Conservation (phyloP, 2,329 filamentous ascomycete species). For the Monilinia laxa region DNA sequence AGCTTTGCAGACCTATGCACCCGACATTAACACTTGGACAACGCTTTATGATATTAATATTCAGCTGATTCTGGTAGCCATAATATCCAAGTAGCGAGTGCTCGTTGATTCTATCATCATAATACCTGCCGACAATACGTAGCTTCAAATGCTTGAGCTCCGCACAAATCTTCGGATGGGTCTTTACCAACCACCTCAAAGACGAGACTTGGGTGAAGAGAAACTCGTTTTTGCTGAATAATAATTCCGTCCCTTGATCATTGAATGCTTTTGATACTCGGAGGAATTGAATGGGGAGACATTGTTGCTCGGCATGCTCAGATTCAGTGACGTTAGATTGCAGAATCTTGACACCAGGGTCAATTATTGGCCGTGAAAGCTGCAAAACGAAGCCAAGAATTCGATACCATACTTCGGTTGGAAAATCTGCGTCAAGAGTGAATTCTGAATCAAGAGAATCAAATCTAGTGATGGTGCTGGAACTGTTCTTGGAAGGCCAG, state of each 20-base stretch:
- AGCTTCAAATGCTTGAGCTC: conserved; percentile 1
- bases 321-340: not conserved
- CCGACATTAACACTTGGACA: not conserved
- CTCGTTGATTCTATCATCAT: not conserved
- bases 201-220: conserved; percentile 9
- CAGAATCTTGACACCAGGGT: not conserved
- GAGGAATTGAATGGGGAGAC: not conserved
- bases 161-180: not conserved
- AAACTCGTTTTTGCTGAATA: not conserved
- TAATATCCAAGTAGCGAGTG: not conserved
- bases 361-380: not conserved
- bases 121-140: conserved; percentile 7
- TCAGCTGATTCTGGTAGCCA: not conserved
- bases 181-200: not conserved
- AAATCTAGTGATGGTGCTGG: not conserved
- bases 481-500: too few species aligned
- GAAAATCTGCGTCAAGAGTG: not conserved
- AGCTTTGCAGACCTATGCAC: conserved; percentile 8
- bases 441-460: not conserved
- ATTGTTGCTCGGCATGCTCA: conserved; percentile 4
- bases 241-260: not conserved
- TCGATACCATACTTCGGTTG: not conserved
- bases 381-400: not conserved
- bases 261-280: conserved; percentile 4
- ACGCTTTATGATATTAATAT: not conserved